phyloP scores from a whole-genome alignment of 441 rosid genomes.

The Populus hybrid region DNA sequence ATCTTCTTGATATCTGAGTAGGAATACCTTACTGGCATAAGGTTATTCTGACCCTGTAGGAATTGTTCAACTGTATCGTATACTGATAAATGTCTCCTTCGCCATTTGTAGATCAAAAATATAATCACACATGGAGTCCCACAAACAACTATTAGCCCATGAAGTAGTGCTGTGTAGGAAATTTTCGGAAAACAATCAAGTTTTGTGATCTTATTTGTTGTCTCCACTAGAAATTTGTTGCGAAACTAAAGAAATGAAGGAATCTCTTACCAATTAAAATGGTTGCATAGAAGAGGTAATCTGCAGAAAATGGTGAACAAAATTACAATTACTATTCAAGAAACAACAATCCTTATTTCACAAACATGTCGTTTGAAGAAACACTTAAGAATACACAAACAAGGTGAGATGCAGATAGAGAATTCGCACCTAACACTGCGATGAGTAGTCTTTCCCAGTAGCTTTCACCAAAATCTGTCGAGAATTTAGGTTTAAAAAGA shows the following conservation, averaged over 20 bases:
- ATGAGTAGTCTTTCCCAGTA: no score
- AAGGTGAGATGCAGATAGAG: no score
- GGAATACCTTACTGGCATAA: background rate
- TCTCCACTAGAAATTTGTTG: no score
- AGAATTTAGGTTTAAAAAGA: no score
- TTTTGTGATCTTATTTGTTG: no score
- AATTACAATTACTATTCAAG: background rate
- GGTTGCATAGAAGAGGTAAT: fast-evolving
- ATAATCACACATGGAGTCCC: background rate
- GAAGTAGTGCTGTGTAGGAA: background rate
- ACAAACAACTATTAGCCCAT: background rate
- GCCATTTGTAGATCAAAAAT: background rate
- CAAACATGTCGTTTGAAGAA: background rate
- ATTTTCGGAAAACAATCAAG: background rate
- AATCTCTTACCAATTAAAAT: no score
- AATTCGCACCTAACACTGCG: no score
- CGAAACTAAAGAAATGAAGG: no score
- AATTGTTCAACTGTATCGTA: background rate
- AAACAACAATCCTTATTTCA: background rate
- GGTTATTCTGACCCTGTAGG: background rate
- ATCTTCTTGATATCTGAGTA: background rate
- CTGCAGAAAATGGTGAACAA: background rate
- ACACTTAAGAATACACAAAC: no score
- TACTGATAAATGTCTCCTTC: background rate
- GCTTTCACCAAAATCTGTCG: no score